Base-by-base conservation (phyloP, 1,284 basidiomycete species). In the Apiotrichum siamense region DNA sequence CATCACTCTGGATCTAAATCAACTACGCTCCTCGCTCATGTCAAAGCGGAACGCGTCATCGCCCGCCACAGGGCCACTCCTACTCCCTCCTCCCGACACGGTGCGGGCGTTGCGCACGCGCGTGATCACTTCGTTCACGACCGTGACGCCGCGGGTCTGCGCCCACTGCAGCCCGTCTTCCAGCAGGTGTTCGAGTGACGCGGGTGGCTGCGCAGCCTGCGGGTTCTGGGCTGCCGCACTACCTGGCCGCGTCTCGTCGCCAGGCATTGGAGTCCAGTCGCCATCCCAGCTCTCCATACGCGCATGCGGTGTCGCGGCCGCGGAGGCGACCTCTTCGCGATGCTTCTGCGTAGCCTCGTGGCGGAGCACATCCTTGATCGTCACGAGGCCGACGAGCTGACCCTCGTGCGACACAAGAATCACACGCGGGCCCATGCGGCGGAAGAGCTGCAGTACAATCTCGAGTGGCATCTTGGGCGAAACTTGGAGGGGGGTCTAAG, bases 391-490 rank as follows among this genome's bases (percentile, higher is more conserved):
- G 1, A 81, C 82, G 3, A 99, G 78, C 36, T 78, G 75, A 12
- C 94, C 94, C 61, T 85, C 82, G 51, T 87, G 82, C 65, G 91
- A 87, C 1, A 98, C 90, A 6, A 98, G 80, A 54, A 98, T 92
- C 15, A 96, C 88, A 17, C 93, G 84, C 1, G 96, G 96, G 0
- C 94, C 93, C 85, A 97, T 87, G 44, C 89, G 81, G 64, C 92
- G 88, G 78, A 97, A 97, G 25, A 97, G 75, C 68, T 96, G 88
- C 85, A 97, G 90, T 12, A 94, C 91, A 50, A 97, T 93, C 73
- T 98, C 94, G 36, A 98, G 77, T 1, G 92, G 90, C 55, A 97
- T 81, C 60, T 87, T 87, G 1, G 91, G 87, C n/a, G 89, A 87
- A 2, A 97, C 93, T 0, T 86, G 89, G 54, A 98, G 79, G 1